These are phyloP conservation scores for Penicillium desertorum DNA, from an alignment of 495 filamentous ascomycete genomes.

Conservation along the genomic window DNA sequence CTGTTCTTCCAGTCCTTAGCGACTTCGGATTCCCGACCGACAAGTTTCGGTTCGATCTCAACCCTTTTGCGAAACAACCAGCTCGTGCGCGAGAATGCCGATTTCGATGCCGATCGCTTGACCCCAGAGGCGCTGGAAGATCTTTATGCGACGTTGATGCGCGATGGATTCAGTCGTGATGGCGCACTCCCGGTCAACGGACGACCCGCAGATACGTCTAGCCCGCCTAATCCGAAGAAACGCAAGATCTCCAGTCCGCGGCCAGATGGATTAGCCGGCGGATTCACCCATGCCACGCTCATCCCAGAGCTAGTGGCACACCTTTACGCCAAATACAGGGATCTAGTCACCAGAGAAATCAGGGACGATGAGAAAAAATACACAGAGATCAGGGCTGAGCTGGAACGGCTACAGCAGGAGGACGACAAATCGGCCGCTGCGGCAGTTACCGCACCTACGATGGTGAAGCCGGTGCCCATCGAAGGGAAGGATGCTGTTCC, in stretches of 20 bases:
- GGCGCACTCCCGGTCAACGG: conserved; percentile 28
- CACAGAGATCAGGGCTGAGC: conserved; percentile 61
- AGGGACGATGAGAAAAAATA: conserved; percentile 70
- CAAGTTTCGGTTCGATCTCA: conserved; percentile 72
- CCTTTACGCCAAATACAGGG: conserved; percentile 72
- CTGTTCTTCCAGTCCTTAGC: conserved; percentile 85
- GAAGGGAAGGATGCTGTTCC: conserved; percentile 43
- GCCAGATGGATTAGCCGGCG: conserved; percentile 56
- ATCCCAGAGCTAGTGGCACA: conserved; percentile 67
- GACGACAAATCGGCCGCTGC: conserved; percentile 45
- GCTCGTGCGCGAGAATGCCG: conserved; percentile 62
- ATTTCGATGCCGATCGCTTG: conserved; percentile 71
- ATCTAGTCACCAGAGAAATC: conserved; percentile 65
- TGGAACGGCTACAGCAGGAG: conserved; percentile 64
- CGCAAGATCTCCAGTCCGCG: conserved; percentile 69
- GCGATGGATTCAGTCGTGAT: conserved; percentile 60
- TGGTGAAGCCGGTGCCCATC: conserved; percentile 23
- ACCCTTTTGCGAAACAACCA: conserved; percentile 67
- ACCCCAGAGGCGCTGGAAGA: conserved; percentile 75
- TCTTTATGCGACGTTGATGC: conserved; percentile 71
- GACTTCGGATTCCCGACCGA: conserved; percentile 59
- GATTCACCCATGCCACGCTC: conserved; percentile 60
- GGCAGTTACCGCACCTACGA: conserved; percentile 7
- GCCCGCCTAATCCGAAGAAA: conserved; percentile 58
- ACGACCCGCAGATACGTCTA: conserved; percentile 27